A percentile compares a stretch with the other conserved stretches of the same genome.
These are phyloP conservation scores for Aureococcus anophagefferens DNA, from an alignment of 108 stramenopile genomes.

Conservation along the genomic window DNA sequence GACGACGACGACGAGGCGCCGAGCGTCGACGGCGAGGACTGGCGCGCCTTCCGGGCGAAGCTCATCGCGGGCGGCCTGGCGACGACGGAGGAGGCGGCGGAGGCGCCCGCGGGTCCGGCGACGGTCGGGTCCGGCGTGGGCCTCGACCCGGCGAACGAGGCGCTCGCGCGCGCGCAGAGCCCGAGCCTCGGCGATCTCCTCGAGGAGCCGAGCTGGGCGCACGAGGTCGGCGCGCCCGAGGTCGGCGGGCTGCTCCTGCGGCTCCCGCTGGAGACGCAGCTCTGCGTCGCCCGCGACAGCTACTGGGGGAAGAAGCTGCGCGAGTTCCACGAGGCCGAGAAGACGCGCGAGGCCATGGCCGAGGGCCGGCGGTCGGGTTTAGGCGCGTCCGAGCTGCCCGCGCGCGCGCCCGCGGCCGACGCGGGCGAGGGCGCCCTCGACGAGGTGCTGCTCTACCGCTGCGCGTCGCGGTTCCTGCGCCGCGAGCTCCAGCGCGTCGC, in stretches of 20 bases:
- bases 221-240: slow-evolving; percentile 36
- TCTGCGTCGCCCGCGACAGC: background rate
- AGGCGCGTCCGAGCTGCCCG: background rate
- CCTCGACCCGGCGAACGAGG: background rate
- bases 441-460: too few relatives aligned
- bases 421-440: too few relatives aligned
- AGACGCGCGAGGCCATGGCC: background rate
- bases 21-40: background rate
- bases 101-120: background rate
- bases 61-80: background rate
- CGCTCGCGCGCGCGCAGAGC: background rate
- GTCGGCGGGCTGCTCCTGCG: slow-evolving; percentile 65
- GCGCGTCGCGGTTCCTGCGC: too few relatives aligned
- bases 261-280: slow-evolving; percentile 65
- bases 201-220: background rate
- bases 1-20: too few relatives aligned
- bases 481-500: too few relatives aligned
- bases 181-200: too few relatives aligned
- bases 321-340: background rate
- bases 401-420: background rate
- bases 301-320: background rate
- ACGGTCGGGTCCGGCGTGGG: background rate
- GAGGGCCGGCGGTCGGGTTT: background rate
- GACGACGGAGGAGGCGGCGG: background rate
- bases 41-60: background rate